These are phyloP conservation scores for Podospora didyma DNA, from an alignment of 495 filamentous ascomycete species.

Conservation along the genomic window DNA sequence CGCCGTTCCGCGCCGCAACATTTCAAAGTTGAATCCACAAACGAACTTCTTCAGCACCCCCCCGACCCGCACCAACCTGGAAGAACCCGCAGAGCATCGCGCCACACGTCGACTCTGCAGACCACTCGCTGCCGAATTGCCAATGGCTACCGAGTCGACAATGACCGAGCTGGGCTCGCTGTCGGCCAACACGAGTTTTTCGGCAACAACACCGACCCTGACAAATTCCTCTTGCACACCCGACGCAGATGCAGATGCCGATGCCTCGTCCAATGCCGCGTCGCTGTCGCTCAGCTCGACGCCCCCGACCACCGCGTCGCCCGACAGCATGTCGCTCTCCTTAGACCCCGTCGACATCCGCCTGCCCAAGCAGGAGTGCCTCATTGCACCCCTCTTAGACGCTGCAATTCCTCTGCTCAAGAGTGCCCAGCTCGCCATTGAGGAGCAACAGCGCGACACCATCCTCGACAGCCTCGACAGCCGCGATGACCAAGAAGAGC, in stretches of 20 bases:
- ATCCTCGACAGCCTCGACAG: background rate
- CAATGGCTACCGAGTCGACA: slow-evolving; percentile 14
- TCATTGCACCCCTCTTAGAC: slow-evolving; percentile 15
- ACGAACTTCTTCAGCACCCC: background rate
- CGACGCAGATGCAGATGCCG: too few relatives aligned
- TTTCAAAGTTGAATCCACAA: too few relatives aligned
- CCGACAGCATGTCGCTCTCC: slow-evolving; percentile 42
- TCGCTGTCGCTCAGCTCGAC: slow-evolving; percentile 40
- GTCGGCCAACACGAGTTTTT: slow-evolving; percentile 27
- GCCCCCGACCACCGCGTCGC: slow-evolving; percentile 41
- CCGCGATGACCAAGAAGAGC: too few relatives aligned
- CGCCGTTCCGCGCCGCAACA: too few relatives aligned
- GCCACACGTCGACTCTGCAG: background rate
- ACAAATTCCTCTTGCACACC: too few relatives aligned
- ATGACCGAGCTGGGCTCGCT: slow-evolving; percentile 18
- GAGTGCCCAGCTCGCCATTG: slow-evolving; percentile 15
- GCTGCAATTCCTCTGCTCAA: slow-evolving; percentile 16
- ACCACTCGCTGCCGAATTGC: background rate
- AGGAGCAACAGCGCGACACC: slow-evolving; percentile 8
- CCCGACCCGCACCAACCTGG: background rate
- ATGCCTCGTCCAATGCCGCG: slow-evolving; percentile 37
- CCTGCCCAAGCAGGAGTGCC: slow-evolving; percentile 15
- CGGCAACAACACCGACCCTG: too few relatives aligned
- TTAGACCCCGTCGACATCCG: slow-evolving; percentile 31
- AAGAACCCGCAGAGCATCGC: background rate